Base-by-base conservation (phyloP, 306 rosid genomes). In the Fagus sylvatica region DNA sequence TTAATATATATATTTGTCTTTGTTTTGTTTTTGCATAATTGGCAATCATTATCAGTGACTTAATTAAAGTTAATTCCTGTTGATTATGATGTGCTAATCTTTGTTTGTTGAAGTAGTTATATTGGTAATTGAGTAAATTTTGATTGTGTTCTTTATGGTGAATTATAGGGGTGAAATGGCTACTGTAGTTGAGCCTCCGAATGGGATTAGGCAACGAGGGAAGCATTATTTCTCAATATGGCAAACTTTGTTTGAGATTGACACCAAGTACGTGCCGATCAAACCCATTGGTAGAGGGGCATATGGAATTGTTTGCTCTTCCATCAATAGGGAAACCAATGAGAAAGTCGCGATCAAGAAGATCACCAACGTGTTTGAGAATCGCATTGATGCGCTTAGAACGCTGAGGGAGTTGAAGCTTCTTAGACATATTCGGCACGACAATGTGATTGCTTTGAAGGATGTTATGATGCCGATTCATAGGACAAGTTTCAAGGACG, bases 311-410 rank as follows among this genome's bases (percentile, higher is more conserved):
- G 98, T 94, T 40, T 92, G 97, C 82, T 94, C 97, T 16, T 89
- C 97, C 53, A 78, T 92, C 73, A 94, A 92, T 4, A 78, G 80
- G 74, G 92, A 87, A 79, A 94, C 97, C 32, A 81, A 84, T 71
- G 97, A 94, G 90, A 94, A 76, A 82, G 92, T 92, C 75, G 95
- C 97, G 13, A 92, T 94, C 74, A 94, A 94, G 90, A 94, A 89
- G 88, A 94, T 92, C 74, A 75, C 85, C 49, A 94, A 89, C 40
- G 82, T 90, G 60, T 94, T 92, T 81, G 95, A 90, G 69, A 87
- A 90, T 68, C 77, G 76, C 13, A 73, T 78, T 66, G 92, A 90
- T 66, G 93, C 97, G 0, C 60, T 89, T 81, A 84, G 97, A 87
- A 90, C 95, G 12, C 83, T 94, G 71, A 85, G 98, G 87, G 98